A percentile compares a stretch with the other conserved stretches of the same genome.
These are phyloP conservation scores for Cicer arietinum DNA, from an alignment of 306 rosid species.

Conservation along the genomic window DNA sequence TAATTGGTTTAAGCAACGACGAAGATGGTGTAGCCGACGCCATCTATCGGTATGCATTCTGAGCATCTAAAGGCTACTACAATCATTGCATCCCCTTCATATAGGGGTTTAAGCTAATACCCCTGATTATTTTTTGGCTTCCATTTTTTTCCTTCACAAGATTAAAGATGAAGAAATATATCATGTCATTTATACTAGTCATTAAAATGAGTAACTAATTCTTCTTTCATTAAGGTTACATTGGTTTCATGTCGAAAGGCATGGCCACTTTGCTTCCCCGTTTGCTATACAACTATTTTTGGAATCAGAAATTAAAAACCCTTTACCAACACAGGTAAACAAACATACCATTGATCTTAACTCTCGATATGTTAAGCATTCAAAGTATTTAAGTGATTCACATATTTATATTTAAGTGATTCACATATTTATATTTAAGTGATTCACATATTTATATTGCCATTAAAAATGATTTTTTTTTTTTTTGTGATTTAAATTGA, in stretches of 20 bases:
- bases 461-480: background rate
- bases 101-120: conserved; percentile 17
- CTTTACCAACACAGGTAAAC: background rate
- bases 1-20: conserved; percentile 84
- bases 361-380: background rate
- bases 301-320: background rate
- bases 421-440: background rate
- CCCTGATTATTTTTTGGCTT: conserved; percentile 31
- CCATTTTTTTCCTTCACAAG: conserved; percentile 15
- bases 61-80: conserved; percentile 43
- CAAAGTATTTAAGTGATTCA: background rate
- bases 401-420: background rate
- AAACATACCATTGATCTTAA: background rate
- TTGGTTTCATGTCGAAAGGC: conserved; percentile 26
- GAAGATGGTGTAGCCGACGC: conserved; percentile 96
- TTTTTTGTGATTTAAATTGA: no score
- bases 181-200: conserved; percentile 3
- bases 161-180: conserved; percentile 33
- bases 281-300: background rate
- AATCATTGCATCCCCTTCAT: conserved; percentile 33
- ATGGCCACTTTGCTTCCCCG: conserved; percentile 19
- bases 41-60: conserved; percentile 85
- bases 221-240: background rate
- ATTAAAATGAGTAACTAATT: conserved; percentile 24
- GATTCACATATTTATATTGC: background rate